Conservation (phyloP, 495 filamentous ascomycete species). For the Chaetomium fimeti region DNA sequence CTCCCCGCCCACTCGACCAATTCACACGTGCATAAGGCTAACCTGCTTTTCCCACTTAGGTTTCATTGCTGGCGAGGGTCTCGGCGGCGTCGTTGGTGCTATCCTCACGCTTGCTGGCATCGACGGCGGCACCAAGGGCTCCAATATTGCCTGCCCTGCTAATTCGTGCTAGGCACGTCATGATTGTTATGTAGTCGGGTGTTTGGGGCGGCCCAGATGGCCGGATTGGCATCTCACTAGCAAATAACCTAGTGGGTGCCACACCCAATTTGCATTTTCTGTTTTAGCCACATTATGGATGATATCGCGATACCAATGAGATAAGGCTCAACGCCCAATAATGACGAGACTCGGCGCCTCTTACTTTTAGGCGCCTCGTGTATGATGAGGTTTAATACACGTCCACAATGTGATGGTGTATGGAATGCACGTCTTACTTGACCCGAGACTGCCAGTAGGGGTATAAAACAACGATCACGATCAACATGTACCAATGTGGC, state of each 20-base stretch:
- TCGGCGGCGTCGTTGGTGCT: constrained; percentile 62
- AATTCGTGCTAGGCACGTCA: constrained; percentile 27
- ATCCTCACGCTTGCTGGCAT: constrained; percentile 54
- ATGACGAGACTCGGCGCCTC: constrained; percentile 10
- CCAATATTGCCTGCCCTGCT: constrained; percentile 50
- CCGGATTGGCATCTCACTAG: too few species aligned
- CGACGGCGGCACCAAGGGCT: constrained; percentile 47
- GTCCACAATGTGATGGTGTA: background rate
- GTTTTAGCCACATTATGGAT: constrained; percentile 4
- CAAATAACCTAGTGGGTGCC: background rate
- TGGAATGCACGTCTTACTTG: background rate
- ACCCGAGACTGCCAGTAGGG: background rate
- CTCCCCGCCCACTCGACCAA: too few species aligned
- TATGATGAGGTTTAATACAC: background rate
- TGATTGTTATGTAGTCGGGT: background rate
- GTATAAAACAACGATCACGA: too few species aligned
- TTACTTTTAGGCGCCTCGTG: background rate
- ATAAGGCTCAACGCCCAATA: constrained; percentile 11
- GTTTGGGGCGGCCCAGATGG: background rate
- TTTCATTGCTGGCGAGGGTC: constrained; percentile 65
- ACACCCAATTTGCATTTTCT: constrained; percentile 9
- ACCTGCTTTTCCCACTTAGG: constrained; percentile 27
- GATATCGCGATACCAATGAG: constrained; percentile 19
- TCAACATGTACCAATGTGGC: too few species aligned
- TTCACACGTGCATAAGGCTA: background rate